A percentile compares a stretch with the other conserved stretches of the same genome.
Conservation (phyloP, 176 grass and related monocot genomes). For the Bothriochloa decipiens region DNA sequence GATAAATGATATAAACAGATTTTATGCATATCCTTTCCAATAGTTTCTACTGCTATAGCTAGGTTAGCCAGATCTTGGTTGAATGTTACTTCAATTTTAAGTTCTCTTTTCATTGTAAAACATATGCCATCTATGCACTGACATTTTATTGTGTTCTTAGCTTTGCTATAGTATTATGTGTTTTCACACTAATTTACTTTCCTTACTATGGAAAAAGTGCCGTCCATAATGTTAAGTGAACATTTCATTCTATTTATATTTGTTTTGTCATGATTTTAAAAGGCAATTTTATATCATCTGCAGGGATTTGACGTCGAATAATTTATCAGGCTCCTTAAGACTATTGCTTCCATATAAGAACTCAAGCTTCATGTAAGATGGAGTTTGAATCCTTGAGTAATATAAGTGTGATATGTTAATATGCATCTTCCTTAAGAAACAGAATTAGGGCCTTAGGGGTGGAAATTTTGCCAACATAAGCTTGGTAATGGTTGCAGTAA, state of each 20-base stretch:
- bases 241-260: not conserved
- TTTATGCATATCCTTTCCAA: not conserved
- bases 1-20: not conserved
- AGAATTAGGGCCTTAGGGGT: not conserved
- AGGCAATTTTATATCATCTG: slow-evolving; percentile 3
- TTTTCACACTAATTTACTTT: not conserved
- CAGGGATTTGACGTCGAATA: slow-evolving; percentile 54
- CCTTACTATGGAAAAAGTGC: not conserved
- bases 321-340: slow-evolving; percentile 31
- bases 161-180: not conserved
- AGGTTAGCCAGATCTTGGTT: slow-evolving; percentile 12
- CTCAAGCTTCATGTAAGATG: slow-evolving; percentile 33
- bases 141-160: not conserved
- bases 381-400: slow-evolving; percentile 19
- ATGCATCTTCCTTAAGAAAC: not conserved
- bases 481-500: not conserved
- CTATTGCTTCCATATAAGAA: not conserved
- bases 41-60: slow-evolving; percentile 17
- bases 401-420: not conserved
- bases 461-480: not conserved
- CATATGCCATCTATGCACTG: not conserved
- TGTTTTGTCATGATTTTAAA: slow-evolving; percentile 14
- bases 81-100: slow-evolving; percentile 4
- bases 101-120: not conserved
- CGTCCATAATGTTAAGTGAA: not conserved